These are phyloP conservation scores for Posidonia australis DNA, from an alignment of 106 monocot genomes.

Conservation along the genomic window DNA sequence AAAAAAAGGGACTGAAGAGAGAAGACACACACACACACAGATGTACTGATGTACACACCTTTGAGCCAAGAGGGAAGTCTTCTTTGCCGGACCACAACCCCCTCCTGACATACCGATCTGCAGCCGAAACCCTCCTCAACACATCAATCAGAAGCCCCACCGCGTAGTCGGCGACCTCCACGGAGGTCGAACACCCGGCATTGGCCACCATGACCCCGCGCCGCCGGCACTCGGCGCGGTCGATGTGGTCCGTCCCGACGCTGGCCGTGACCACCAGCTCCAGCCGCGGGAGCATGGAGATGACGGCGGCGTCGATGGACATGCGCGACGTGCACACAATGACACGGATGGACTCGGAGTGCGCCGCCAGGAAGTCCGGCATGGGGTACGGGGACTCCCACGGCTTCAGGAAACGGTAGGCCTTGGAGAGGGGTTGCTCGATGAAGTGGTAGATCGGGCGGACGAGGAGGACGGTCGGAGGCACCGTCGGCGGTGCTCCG, in stretches of 20 bases:
- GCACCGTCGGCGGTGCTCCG: too few relatives aligned
- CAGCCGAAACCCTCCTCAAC: constrained; percentile 2
- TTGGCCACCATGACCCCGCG: constrained; percentile 4
- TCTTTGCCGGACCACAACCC: constrained; percentile 1
- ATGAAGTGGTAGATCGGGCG: neutral
- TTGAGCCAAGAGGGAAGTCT: constrained; percentile 2
- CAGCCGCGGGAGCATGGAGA: constrained; percentile 3
- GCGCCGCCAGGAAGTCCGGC: neutral
- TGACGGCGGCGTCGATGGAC: neutral
- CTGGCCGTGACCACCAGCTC: neutral
- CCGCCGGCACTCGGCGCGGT: constrained; percentile 9
- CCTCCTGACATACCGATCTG: constrained; percentile 5
- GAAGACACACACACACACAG: too few relatives aligned
- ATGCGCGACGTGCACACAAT: neutral
- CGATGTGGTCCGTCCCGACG: constrained; percentile 10
- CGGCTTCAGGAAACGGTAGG: constrained; percentile 4
- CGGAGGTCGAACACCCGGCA: neutral
- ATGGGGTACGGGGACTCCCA: neutral
- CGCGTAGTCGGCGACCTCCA: constrained; percentile 6
- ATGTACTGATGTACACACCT: too few relatives aligned
- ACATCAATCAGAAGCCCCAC: constrained; percentile 7
- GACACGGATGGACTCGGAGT: neutral
- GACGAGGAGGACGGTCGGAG: neutral
- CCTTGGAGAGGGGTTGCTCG: constrained; percentile 2
- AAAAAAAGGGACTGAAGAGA: too few relatives aligned